A percentile compares a stretch with the other conserved stretches of the same genome.
phyloP scores from a whole-genome alignment of 768 basidiomycete genomes.

The Macrolepiota fuliginosa region DNA sequence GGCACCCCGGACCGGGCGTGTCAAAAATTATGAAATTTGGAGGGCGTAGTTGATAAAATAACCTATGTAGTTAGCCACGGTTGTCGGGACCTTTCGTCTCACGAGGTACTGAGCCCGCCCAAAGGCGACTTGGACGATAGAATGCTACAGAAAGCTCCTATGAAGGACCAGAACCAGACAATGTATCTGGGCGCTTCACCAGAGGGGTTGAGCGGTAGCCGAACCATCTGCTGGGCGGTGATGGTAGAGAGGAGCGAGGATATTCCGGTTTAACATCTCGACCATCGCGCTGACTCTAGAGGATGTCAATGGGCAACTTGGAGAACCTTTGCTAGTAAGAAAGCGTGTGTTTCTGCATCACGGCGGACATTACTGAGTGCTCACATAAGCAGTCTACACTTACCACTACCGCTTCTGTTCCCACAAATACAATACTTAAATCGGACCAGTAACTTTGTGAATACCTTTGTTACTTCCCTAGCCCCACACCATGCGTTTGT shows the following conservation, averaged over 20 bases:
- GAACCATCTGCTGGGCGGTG: slow-evolving; percentile 39
- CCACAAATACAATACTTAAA: no score
- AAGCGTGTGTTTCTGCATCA: no score
- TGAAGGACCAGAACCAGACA: slow-evolving; percentile 50
- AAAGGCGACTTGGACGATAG: slow-evolving; percentile 49
- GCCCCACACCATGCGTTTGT: no score
- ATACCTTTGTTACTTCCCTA: no score
- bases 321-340: no score
- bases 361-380: no score
- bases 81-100: slow-evolving; percentile 39
- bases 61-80: slow-evolving; percentile 48
- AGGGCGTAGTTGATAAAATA: not conserved
- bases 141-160: slow-evolving; percentile 49
- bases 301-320: no score
- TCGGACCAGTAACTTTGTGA: no score
- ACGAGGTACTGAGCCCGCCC: slow-evolving; percentile 46
- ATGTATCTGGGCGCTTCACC: slow-evolving; percentile 30
- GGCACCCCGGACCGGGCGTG: slow-evolving; percentile 38
- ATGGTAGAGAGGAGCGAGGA: slow-evolving; percentile 34
- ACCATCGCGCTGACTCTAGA: not conserved
- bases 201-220: slow-evolving; percentile 38
- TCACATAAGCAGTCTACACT: no score
- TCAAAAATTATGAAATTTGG: not conserved
- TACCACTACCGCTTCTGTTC: no score
- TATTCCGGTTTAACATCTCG: slow-evolving; percentile 9